Percentiles rank a stretch among this genome's conserved stretches.
Evolutionary conservation across 2,329 filamentous ascomycete genomes (phyloP).

Genomic region (Proliferodiscus dingleyae): DNA sequence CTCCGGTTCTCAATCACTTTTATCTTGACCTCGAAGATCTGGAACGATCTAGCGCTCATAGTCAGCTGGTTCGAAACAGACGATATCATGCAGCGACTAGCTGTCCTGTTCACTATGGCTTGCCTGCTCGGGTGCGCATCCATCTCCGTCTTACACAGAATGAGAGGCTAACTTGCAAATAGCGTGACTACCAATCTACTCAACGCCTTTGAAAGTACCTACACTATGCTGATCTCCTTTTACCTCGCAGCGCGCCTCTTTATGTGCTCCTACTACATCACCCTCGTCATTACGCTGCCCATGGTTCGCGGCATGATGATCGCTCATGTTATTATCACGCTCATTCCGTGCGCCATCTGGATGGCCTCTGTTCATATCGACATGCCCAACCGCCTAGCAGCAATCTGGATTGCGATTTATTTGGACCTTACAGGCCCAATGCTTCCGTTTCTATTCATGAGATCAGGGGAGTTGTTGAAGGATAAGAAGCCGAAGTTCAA

Average conservation of each 20-base stretch:
- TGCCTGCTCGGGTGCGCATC: conserved; percentile 49
- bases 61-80: conserved; percentile 58
- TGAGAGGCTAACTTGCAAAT: background rate
- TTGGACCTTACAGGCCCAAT: conserved; percentile 48
- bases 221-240: conserved; percentile 54
- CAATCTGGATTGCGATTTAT: conserved; percentile 52
- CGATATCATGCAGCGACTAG: conserved; percentile 53
- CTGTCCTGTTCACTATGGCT: conserved; percentile 56
- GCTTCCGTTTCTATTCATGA: conserved; percentile 39
- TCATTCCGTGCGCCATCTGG: conserved; percentile 51
- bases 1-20: conserved; percentile 57
- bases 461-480: conserved; percentile 27
- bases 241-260: conserved; percentile 55
- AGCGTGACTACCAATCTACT: conserved; percentile 59
- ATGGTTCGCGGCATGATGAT: conserved; percentile 56
- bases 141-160: background rate
- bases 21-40: conserved; percentile 55
- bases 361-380: conserved; percentile 54
- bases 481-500: conserved; percentile 20
- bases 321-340: conserved; percentile 38
- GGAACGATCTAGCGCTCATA: conserved; percentile 52
- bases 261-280: conserved; percentile 43
- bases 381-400: conserved; percentile 48
- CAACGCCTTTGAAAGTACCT: conserved; percentile 51
- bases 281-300: conserved; percentile 46